Conservation (phyloP, 164 flowering plant species). For the Nymphaea thermarum region DNA sequence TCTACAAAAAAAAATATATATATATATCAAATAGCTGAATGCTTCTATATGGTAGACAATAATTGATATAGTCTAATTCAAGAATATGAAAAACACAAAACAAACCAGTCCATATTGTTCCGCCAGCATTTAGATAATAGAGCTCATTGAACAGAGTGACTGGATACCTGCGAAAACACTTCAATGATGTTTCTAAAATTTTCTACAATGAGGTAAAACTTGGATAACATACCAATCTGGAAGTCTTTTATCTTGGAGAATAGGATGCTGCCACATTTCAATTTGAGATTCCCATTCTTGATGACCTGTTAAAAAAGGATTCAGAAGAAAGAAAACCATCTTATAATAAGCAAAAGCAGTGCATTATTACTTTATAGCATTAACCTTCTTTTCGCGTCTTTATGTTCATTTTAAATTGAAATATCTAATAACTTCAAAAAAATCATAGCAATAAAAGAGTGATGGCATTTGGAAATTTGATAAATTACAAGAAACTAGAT, state of each 20-base stretch:
- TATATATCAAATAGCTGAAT: background rate
- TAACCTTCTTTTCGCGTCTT: too few species aligned
- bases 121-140: constrained; percentile 84
- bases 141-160: constrained; percentile 82
- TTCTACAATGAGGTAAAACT: background rate
- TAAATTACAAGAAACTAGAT: too few species aligned
- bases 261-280: constrained; percentile 79
- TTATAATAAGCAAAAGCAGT: too few species aligned
- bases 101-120: constrained; percentile 89
- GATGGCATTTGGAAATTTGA: too few species aligned
- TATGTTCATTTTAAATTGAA: too few species aligned
- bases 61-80: background rate
- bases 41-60: too few species aligned
- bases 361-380: too few species aligned
- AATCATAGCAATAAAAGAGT: too few species aligned
- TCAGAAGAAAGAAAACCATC: too few species aligned
- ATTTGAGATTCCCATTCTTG: constrained; percentile 69
- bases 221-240: constrained; percentile 69
- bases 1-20: constrained; percentile 38
- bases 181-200: background rate
- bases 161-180: background rate
- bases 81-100: background rate
- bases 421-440: too few species aligned
- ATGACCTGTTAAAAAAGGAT: constrained; percentile 33
- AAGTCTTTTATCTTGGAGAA: constrained; percentile 71